These are phyloP conservation scores for Calocybe gambosa DNA, from an alignment of 1,284 basidiomycete genomes.

Conservation along the genomic window DNA sequence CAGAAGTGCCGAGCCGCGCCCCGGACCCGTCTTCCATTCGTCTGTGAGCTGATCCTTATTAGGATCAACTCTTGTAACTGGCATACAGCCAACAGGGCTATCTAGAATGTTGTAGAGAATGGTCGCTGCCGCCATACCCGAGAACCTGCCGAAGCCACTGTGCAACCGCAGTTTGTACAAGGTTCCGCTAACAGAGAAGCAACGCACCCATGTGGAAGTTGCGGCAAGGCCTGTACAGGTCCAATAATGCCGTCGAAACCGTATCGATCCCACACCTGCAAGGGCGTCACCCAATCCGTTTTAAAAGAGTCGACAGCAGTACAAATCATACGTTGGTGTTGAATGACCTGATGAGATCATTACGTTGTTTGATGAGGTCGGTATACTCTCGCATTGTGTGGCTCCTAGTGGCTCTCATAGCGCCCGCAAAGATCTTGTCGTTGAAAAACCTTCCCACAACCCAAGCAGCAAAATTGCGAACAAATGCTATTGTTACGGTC, in stretches of 20 bases:
- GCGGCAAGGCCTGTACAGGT: constrained; percentile 69
- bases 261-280: constrained; percentile 66
- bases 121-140: constrained; percentile 46
- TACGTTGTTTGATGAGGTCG: constrained; percentile 36
- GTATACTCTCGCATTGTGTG: constrained; percentile 56
- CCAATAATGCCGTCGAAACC: constrained; percentile 73
- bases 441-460: constrained; percentile 41
- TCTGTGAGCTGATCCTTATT: constrained; percentile 52
- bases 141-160: constrained; percentile 49
- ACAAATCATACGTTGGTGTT: constrained; percentile 44
- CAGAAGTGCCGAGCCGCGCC: constrained; percentile 46
- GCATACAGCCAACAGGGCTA: constrained; percentile 69
- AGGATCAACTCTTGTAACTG: constrained; percentile 75
- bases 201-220: constrained; percentile 64
- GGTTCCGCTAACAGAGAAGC: background rate
- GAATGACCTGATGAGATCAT: constrained; percentile 48
- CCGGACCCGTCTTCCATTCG: constrained; percentile 46
- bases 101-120: constrained; percentile 74
- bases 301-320: background rate
- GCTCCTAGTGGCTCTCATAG: constrained; percentile 33
- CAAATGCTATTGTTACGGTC: constrained; percentile 33
- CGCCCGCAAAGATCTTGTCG: constrained; percentile 49
- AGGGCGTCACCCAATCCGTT: background rate
- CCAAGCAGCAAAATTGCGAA: constrained; percentile 47
- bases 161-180: background rate